Evolutionary conservation across 2,329 filamentous ascomycete genomes (phyloP).

Genomic region (Chrysoporthe austroafricana): DNA sequence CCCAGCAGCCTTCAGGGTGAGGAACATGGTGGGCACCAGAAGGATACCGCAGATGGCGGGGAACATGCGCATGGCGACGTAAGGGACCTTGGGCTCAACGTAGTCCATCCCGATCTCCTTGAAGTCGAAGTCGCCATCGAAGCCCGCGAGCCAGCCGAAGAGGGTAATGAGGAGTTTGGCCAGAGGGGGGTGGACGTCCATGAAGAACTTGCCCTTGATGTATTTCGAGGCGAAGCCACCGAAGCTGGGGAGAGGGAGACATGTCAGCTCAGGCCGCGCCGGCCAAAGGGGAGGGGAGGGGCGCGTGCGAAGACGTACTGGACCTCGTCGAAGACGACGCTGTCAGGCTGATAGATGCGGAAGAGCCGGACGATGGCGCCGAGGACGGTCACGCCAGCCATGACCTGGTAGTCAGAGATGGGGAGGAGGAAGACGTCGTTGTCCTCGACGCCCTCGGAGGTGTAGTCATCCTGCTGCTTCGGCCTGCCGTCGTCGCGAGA

Average conservation of each 20-base stretch:
- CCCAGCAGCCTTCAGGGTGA: constrained; percentile 88
- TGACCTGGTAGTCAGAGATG: constrained; percentile 77
- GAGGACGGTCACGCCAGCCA: constrained; percentile 73
- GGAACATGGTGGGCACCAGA: constrained; percentile 88
- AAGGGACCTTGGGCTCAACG: constrained; percentile 89
- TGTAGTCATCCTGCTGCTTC: constrained; percentile 60
- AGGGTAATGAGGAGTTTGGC: constrained; percentile 97
- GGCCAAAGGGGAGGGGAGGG: constrained; percentile 17
- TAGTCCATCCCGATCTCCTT: constrained; percentile 99
- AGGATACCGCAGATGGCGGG: constrained; percentile 88
- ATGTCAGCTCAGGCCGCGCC: constrained; percentile 11
- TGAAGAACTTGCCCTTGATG: constrained; percentile 99
- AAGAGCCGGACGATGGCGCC: constrained; percentile 84
- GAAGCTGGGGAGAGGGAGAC: constrained; percentile 64
- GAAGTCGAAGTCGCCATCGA: constrained; percentile 95
- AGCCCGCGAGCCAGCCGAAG: constrained; percentile 92
- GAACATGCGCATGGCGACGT: constrained; percentile 95
- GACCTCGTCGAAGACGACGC: constrained; percentile 98
- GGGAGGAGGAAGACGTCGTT: constrained; percentile 92
- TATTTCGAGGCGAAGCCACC: constrained; percentile 98
- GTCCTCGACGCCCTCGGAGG: constrained; percentile 80
- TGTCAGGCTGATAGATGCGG: constrained; percentile 93
- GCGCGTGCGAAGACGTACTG: constrained; percentile 69
- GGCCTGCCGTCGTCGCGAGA: constrained; percentile 36
- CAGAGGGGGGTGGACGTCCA: constrained; percentile 98